Evolutionary conservation across 2,329 filamentous ascomycete genomes (phyloP).

Genomic region (Colletotrichum melonis): DNA sequence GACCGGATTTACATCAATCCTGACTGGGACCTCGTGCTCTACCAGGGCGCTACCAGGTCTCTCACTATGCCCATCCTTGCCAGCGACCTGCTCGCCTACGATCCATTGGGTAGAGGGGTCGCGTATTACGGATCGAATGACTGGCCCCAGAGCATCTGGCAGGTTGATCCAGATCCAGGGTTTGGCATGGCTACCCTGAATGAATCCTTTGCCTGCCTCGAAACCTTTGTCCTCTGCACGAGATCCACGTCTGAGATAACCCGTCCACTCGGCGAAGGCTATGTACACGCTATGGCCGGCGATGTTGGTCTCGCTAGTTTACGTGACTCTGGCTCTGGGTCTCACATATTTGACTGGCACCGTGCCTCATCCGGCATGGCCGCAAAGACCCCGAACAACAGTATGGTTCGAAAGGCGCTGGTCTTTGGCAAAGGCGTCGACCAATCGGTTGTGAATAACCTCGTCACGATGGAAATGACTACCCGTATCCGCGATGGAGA

Average conservation of each 20-base stretch:
- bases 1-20: conserved; percentile 37
- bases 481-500: conserved; percentile 7
- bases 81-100: conserved; percentile 36
- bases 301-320: conserved; percentile 24
- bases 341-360: conserved; percentile 14
- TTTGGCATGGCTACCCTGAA: conserved; percentile 31
- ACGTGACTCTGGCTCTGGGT: conserved; percentile 2
- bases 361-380: conserved; percentile 13
- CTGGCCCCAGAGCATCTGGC: conserved; percentile 31
- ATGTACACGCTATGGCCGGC: conserved; percentile 23
- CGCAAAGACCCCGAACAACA: conserved; percentile 17
- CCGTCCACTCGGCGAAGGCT: conserved; percentile 24
- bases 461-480: conserved; percentile 28
- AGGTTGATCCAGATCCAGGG: conserved; percentile 28
- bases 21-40: conserved; percentile 39
- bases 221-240: conserved; percentile 25
- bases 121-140: conserved; percentile 35
- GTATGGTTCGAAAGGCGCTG: conserved; percentile 21
- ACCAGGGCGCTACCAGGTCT: conserved; percentile 14
- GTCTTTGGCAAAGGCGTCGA: conserved; percentile 11
- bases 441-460: conserved; percentile 9
- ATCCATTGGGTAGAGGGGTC: conserved; percentile 30
- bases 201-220: conserved; percentile 25
- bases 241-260: conserved; percentile 21
- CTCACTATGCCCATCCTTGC: conserved; percentile 35